Evolutionary conservation across 1,284 basidiomycete species (phyloP).

Genomic region (Violaceomyces palustris): DNA sequence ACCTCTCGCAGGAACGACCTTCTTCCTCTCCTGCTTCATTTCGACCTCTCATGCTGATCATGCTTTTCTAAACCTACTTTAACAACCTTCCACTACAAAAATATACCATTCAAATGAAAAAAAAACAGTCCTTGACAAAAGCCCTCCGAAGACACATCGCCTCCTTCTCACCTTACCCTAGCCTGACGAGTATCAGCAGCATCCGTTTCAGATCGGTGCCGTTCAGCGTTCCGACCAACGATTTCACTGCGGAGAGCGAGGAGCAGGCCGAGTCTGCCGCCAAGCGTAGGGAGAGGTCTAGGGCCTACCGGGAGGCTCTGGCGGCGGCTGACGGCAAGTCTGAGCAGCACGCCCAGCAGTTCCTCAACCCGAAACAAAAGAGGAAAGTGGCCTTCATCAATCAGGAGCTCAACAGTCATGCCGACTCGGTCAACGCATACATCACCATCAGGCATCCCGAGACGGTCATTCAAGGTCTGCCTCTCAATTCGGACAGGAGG

Average conservation of each 20-base stretch:
- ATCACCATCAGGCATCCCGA: constrained; percentile 40
- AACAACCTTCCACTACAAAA: no score
- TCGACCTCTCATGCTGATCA: no score
- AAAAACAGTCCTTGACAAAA: constrained; percentile 48
- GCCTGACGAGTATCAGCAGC: constrained; percentile 24
- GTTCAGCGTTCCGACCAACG: constrained; percentile 48
- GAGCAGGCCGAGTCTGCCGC: constrained; percentile 47
- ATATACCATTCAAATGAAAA: constrained; percentile 10
- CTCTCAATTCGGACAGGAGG: constrained; percentile 9
- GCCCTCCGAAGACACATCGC: constrained; percentile 52
- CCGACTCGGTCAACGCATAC: constrained; percentile 46
- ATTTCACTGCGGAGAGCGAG: constrained; percentile 41
- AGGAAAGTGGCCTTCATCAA: constrained; percentile 92
- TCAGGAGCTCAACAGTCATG: constrained; percentile 59
- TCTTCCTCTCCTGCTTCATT: no score
- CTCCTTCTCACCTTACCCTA: constrained; percentile 36
- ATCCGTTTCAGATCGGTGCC: constrained; percentile 53
- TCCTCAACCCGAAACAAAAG: constrained; percentile 77
- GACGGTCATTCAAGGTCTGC: constrained; percentile 17
- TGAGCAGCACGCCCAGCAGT: constrained; percentile 52
- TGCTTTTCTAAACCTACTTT: no score
- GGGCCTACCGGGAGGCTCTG: constrained; percentile 63
- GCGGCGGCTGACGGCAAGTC: constrained; percentile 47
- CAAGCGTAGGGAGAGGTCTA: constrained; percentile 56
- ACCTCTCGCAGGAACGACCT: no score